These are phyloP conservation scores for Chlorociboria aeruginascens DNA, from an alignment of 495 filamentous ascomycete species.

Conservation along the genomic window DNA sequence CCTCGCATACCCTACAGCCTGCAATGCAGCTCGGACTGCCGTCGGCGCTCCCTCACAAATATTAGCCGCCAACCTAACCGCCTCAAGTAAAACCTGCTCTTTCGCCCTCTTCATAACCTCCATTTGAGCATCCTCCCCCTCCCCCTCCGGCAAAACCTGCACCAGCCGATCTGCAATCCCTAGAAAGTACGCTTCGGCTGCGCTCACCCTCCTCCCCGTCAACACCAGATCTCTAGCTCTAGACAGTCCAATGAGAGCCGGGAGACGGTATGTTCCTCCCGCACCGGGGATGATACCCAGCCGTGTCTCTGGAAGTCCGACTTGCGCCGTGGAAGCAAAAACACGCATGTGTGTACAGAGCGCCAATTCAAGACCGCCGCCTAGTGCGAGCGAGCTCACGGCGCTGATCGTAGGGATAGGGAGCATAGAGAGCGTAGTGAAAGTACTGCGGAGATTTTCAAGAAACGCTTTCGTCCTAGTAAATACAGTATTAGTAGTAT, in stretches of 20 bases:
- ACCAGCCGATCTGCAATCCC: slow-evolving; percentile 78
- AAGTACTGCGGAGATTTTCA: slow-evolving; percentile 53
- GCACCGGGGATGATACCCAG: slow-evolving; percentile 92
- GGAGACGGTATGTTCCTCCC: slow-evolving; percentile 81
- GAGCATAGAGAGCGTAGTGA: slow-evolving; percentile 53
- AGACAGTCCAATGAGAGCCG: slow-evolving; percentile 56
- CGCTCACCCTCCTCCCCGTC: slow-evolving; percentile 70
- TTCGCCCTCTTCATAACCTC: slow-evolving; percentile 35
- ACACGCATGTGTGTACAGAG: slow-evolving; percentile 79
- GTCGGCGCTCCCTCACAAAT: slow-evolving; percentile 83
- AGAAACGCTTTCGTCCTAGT: slow-evolving; percentile 67
- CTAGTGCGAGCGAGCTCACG: slow-evolving; percentile 68
- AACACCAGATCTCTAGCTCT: slow-evolving; percentile 76
- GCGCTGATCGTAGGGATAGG: slow-evolving; percentile 84
- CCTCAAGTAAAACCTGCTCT: slow-evolving; percentile 54
- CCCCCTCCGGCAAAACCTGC: slow-evolving; percentile 48
- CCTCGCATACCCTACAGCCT: slow-evolving; percentile 53
- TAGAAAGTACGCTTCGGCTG: slow-evolving; percentile 68
- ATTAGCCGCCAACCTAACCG: slow-evolving; percentile 64
- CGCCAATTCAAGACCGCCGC: slow-evolving; percentile 86
- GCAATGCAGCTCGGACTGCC: slow-evolving; percentile 58
- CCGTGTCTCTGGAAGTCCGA: slow-evolving; percentile 82
- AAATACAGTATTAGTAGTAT: not conserved
- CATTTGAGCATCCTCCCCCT: slow-evolving; percentile 24
- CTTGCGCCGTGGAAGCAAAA: slow-evolving; percentile 54